Evolutionary conservation across 2,329 filamentous ascomycete species (phyloP), one percentile per base, ranked within the genome.

Genomic region (Aspergillus oerlinghausenensis): DNA sequence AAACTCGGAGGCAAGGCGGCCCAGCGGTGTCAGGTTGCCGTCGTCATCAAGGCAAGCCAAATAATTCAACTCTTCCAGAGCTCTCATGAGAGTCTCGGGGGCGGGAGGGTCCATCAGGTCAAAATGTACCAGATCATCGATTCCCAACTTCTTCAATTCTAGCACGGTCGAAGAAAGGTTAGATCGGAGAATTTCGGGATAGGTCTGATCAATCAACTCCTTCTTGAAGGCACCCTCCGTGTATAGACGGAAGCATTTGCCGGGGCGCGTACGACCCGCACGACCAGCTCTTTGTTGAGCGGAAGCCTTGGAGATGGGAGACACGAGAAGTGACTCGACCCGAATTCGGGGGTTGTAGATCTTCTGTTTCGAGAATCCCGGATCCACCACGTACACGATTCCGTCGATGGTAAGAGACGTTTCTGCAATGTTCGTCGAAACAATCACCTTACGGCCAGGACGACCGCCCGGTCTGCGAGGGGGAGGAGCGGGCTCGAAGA

Each of bases 311-410:
- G 92, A 97, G 65, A 99, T 97, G 23, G 94, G 92, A 3, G 94
- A 97, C 4, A 99, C 93, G n/a, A 99, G 82, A 7, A 99, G 83
- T 1, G 94, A 97, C 77, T 99, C 94, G 62, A 99, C 92, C 74
- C 94, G 87, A 66, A 96, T 95, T 59, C 94, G 87, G 23, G 94
- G 93, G 75, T 99, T 97, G 81, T 97, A 99, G 61, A 97, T 94
- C 77, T 97, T 99, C 70, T 99, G 94, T 79, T 99, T 99, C 79
- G 92, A 96, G 80, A 99, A 99, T 38, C 94, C 94, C 2, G 94
- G 93, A 69, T 99, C 94, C n/a, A 99, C 93, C 35, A 99, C 94
- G 70, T 97, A 99, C 38, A 99, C 94, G 62, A 99, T 99, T 72
- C 94, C 94, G 70, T 99, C 94, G 59, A 99, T 99, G 49, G 94